These are phyloP conservation scores for Fusarium proliferatum DNA, from an alignment of 2,329 filamentous ascomycete genomes.

Conservation along the genomic window DNA sequence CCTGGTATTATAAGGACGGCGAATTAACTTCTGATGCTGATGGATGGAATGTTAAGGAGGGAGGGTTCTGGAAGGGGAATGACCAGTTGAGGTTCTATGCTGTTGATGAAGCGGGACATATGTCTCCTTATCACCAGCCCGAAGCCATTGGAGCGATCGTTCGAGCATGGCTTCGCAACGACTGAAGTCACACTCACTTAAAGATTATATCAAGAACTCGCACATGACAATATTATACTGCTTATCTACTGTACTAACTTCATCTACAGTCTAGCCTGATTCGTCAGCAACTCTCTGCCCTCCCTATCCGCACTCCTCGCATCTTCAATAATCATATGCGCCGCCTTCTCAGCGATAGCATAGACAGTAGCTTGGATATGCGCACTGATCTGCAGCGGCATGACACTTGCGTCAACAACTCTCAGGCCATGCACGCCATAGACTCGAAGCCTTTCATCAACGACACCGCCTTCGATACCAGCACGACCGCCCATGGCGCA, in stretches of 20 bases:
- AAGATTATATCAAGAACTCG: accelerated
- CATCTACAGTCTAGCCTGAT: constrained; percentile 10
- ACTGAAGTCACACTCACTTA: neutral
- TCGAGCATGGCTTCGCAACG: constrained; percentile 14
- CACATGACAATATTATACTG: accelerated
- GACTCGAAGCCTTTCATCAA: constrained; percentile 46
- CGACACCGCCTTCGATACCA: constrained; percentile 48
- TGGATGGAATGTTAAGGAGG: neutral
- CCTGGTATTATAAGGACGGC: constrained; percentile 15
- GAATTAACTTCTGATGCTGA: neutral
- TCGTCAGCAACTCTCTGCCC: neutral
- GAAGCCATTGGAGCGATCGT: constrained; percentile 16
- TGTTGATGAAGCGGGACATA: constrained; percentile 27
- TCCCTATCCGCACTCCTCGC: neutral
- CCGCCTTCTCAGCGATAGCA: constrained; percentile 50
- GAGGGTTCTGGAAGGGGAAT: constrained; percentile 27
- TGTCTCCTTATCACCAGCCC: constrained; percentile 20
- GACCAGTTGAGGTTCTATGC: constrained; percentile 20
- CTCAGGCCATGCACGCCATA: constrained; percentile 46
- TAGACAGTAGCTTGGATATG: constrained; percentile 52
- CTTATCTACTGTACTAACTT: neutral
- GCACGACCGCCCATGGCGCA: constrained; percentile 49
- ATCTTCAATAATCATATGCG: constrained; percentile 43
- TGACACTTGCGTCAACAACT: constrained; percentile 47
- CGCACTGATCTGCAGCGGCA: constrained; percentile 45